Evolutionary conservation across 1,284 basidiomycete species (phyloP).

Genomic region (Taiwanofungus camphoratus): DNA sequence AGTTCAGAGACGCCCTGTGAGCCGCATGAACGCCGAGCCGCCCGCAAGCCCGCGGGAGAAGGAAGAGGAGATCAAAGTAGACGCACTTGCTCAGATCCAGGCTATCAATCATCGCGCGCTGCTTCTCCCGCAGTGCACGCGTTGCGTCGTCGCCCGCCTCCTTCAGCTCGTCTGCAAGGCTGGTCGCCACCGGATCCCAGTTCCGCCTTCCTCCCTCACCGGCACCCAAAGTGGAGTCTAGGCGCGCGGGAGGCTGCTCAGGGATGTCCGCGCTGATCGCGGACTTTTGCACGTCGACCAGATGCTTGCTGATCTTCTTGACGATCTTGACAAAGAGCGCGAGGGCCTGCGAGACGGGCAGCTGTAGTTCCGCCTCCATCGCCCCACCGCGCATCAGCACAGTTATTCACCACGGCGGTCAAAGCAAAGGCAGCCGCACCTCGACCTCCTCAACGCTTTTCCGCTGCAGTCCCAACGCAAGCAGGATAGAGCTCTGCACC

Average conservation of each 20-base stretch:
- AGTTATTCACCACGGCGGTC: background rate
- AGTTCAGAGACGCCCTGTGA: constrained; percentile 21
- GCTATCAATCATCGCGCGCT: constrained; percentile 80
- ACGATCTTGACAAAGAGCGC: constrained; percentile 92
- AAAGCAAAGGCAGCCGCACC: constrained; percentile 33
- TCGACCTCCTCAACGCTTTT: constrained; percentile 91
- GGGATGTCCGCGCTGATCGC: constrained; percentile 61
- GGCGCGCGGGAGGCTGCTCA: constrained; percentile 20
- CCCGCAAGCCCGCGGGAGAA: constrained; percentile 4
- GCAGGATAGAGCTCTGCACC: constrained; percentile 84
- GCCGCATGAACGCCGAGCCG: constrained; percentile 5
- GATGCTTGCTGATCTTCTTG: constrained; percentile 75
- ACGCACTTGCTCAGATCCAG: constrained; percentile 83
- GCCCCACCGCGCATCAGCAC: background rate
- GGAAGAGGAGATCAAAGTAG: background rate
- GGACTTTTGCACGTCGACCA: constrained; percentile 80
- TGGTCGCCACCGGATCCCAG: constrained; percentile 50
- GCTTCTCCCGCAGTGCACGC: constrained; percentile 53
- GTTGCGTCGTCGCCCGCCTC: constrained; percentile 61
- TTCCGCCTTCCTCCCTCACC: constrained; percentile 19
- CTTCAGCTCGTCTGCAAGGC: constrained; percentile 60
- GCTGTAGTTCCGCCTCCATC: constrained; percentile 76
- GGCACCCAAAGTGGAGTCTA: constrained; percentile 18
- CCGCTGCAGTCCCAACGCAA: constrained; percentile 88
- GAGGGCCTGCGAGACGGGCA: constrained; percentile 84